Evolutionary conservation across 768 basidiomycete genomes (phyloP).

Genomic region (Boletus vermiculosoides): DNA sequence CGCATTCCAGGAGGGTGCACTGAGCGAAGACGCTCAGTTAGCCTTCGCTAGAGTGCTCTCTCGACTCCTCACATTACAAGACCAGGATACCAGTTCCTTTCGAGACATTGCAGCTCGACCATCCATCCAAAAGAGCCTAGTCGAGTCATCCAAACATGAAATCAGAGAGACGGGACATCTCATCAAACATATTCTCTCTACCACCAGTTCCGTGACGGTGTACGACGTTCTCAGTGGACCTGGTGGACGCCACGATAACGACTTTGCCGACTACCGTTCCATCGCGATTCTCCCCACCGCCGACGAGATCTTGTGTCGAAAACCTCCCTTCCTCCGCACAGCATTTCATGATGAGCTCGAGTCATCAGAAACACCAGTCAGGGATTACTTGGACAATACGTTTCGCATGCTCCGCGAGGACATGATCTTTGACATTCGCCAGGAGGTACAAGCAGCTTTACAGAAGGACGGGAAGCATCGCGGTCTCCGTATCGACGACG

Average conservation of each 20-base stretch:
- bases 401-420: slow-evolving; percentile 66
- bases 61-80: slow-evolving; percentile 42
- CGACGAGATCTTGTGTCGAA: slow-evolving; percentile 49
- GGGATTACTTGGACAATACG: slow-evolving; percentile 58
- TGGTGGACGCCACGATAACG: slow-evolving; percentile 71
- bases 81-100: slow-evolving; percentile 35
- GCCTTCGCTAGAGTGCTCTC: slow-evolving; percentile 49
- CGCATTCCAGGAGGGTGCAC: slow-evolving; percentile 32
- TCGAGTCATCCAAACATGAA: slow-evolving; percentile 23
- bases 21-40: slow-evolving; percentile 36
- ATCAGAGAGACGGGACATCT: slow-evolving; percentile 36
- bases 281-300: slow-evolving; percentile 63
- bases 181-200: slow-evolving; percentile 40
- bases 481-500: slow-evolving; percentile 30
- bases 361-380: slow-evolving; percentile 32
- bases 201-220: slow-evolving; percentile 13
- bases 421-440: slow-evolving; percentile 55
- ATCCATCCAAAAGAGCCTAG: slow-evolving; percentile 24
- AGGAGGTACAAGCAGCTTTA: slow-evolving; percentile 46
- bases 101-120: slow-evolving; percentile 35
- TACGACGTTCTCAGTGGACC: slow-evolving; percentile 33
- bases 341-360: slow-evolving; percentile 20
- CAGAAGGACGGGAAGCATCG: slow-evolving; percentile 38
- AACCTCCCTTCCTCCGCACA: slow-evolving; percentile 49
- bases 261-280: slow-evolving; percentile 53